A percentile compares a stretch with the other conserved stretches of the same genome.
phyloP scores from a whole-genome alignment of 225 moss, liverwort and hornwort species.

The Antitrichia curtipendula region DNA sequence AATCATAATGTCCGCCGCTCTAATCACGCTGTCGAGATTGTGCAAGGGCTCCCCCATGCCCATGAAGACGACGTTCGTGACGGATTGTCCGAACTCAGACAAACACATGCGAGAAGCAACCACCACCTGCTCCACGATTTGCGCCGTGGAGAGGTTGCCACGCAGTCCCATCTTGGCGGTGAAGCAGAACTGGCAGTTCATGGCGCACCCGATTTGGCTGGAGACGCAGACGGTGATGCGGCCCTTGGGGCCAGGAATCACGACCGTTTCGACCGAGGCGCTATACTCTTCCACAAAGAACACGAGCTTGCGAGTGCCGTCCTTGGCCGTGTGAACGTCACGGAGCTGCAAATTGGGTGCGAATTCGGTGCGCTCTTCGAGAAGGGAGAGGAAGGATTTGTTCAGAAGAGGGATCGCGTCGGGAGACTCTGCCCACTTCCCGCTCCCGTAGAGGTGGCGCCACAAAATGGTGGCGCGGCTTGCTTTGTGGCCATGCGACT shows the following conservation, averaged over 20 bases:
- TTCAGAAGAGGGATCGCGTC: constrained; percentile 38
- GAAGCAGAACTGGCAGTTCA: constrained; percentile 94
- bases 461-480: constrained; percentile 53
- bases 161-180: constrained; percentile 84
- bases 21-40: constrained; percentile 55
- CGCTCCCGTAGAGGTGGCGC: constrained; percentile 58
- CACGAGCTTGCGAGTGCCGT: constrained; percentile 74
- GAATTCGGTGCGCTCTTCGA: constrained; percentile 43
- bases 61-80: constrained; percentile 94
- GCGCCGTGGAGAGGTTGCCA: constrained; percentile 63
- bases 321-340: constrained; percentile 43
- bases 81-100: constrained; percentile 17
- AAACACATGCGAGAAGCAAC: constrained; percentile 61
- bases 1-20: constrained; percentile 86
- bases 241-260: constrained; percentile 64
- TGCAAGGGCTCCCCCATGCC: constrained; percentile 98
- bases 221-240: constrained; percentile 86
- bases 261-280: constrained; percentile 64
- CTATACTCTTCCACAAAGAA: constrained; percentile 43
- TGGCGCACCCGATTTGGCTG: constrained; percentile 89
- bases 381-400: constrained; percentile 28
- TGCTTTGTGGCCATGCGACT: constrained; percentile 55
- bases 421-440: constrained; percentile 57
- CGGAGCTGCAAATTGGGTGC: constrained; percentile 25
- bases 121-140: constrained; percentile 84